phyloP scores from a whole-genome alignment of 306 rosid genomes.

The Begonia masoniana region DNA sequence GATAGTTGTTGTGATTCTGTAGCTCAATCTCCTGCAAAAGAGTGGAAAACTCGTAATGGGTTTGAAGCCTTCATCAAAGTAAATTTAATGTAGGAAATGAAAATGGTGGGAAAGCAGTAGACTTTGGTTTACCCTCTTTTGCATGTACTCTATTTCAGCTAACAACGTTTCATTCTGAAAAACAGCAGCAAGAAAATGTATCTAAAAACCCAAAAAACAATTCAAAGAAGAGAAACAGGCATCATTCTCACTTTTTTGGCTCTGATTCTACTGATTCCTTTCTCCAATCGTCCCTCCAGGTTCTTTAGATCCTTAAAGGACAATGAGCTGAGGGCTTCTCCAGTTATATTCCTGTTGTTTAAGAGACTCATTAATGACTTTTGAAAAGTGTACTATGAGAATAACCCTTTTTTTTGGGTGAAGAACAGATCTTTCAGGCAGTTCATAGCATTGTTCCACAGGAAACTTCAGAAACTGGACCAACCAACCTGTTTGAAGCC shows the following conservation, averaged over 20 bases:
- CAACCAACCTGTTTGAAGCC: conserved; percentile 72
- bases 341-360: conserved; percentile 58
- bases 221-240: background rate
- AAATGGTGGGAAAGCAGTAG: background rate
- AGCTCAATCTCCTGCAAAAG: conserved; percentile 72
- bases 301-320: conserved; percentile 70
- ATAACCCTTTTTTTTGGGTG: too few relatives aligned
- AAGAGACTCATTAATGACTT: background rate
- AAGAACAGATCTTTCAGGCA: background rate
- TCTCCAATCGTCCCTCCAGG: conserved; percentile 87
- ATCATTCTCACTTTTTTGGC: conserved; percentile 52
- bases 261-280: conserved; percentile 80
- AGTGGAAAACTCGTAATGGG: background rate
- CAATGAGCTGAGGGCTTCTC: conserved; percentile 71
- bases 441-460: too few relatives aligned
- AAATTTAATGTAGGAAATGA: background rate
- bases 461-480: background rate
- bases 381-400: too few relatives aligned
- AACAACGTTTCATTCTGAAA: conserved; percentile 66
- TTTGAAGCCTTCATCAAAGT: too few relatives aligned
- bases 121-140: conserved; percentile 58
- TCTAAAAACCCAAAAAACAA: background rate
- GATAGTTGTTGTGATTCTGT: conserved; percentile 73
- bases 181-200: background rate
- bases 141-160: conserved; percentile 88